Conservation (phyloP, 805 yeast genomes). For the Saccharomycopsis oosterbeekiorum region DNA sequence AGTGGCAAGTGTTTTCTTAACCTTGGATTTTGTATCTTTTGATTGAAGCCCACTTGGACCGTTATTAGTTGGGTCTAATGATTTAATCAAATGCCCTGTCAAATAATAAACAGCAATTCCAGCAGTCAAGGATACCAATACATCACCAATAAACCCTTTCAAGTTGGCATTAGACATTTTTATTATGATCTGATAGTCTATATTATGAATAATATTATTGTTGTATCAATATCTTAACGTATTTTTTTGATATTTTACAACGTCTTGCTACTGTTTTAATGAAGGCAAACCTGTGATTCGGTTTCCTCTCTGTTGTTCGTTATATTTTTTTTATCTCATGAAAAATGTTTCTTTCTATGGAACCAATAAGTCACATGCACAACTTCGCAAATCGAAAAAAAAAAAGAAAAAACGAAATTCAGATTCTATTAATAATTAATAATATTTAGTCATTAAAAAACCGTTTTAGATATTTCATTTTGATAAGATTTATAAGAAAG, state of each 20-base stretch:
- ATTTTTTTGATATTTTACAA: too few relatives aligned
- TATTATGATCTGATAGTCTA: conserved; percentile 5
- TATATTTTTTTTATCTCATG: neutral
- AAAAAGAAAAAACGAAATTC: neutral
- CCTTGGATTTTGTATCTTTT: conserved; percentile 52
- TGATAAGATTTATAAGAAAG: neutral
- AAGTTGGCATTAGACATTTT: conserved; percentile 26
- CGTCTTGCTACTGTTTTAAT: too few relatives aligned
- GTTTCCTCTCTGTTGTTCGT: neutral
- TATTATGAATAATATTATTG: too few relatives aligned
- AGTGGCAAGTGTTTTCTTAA: conserved; percentile 45
- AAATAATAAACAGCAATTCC: conserved; percentile 63
- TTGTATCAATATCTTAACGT: conserved; percentile 4
- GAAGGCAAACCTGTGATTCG: neutral
- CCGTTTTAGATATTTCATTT: neutral
- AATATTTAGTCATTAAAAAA: too few relatives aligned
- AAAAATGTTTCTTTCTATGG: neutral
- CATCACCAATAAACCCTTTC: conserved; percentile 32
- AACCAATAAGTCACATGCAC: neutral
- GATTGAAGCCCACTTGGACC: conserved; percentile 39
- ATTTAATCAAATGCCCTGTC: conserved; percentile 33
- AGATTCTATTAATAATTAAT: too few relatives aligned
- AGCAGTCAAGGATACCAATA: conserved; percentile 48
- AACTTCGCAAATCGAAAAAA: neutral
- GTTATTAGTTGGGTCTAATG: conserved; percentile 23